Evolutionary conservation across 179 eudicot species (phyloP).

Genomic region (Drosera spatulata): DNA sequence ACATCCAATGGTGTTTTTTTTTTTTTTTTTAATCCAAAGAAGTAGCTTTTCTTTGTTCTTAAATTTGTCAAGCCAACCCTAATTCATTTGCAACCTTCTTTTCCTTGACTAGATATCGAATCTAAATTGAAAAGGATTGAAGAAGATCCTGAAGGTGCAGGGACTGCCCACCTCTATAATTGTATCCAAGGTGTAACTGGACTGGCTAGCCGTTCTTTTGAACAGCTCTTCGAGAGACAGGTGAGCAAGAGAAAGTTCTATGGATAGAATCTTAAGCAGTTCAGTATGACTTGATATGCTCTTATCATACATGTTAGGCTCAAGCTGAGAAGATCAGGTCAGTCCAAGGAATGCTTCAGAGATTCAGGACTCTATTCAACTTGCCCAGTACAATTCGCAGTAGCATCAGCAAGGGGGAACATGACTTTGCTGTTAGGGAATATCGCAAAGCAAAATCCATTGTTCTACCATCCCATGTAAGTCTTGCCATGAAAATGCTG

Average conservation of each 20-base stretch:
- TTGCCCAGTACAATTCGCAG: constrained; percentile 91
- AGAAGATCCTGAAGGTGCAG: constrained; percentile 99
- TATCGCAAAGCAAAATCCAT: constrained; percentile 98
- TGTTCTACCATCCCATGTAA: constrained; percentile 95
- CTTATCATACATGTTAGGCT: constrained; percentile 39
- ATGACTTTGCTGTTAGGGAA: constrained; percentile 96
- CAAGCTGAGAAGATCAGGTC: constrained; percentile 99
- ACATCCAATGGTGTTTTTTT: no score
- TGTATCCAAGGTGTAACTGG: constrained; percentile 78
- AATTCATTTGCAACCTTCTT: constrained; percentile 1
- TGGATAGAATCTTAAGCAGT: not conserved
- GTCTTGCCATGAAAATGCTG: not conserved
- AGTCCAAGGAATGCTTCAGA: constrained; percentile 99
- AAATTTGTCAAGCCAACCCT: no score
- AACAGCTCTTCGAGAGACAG: constrained; percentile 96
- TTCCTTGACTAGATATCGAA: constrained; percentile 64
- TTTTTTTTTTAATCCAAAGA: no score
- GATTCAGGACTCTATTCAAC: constrained; percentile 94
- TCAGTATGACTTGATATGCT: constrained; percentile 4
- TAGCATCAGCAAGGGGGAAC: constrained; percentile 94
- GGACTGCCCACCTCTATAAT: constrained; percentile 69
- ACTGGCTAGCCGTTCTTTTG: constrained; percentile 82
- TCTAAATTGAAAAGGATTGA: constrained; percentile 91
- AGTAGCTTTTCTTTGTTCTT: no score
- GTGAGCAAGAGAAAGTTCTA: constrained; percentile 29